Percentiles rank a stretch among this genome's conserved stretches.
Conservation (phyloP, 2,329 filamentous ascomycete species). For the Alternaria consortialis region DNA sequence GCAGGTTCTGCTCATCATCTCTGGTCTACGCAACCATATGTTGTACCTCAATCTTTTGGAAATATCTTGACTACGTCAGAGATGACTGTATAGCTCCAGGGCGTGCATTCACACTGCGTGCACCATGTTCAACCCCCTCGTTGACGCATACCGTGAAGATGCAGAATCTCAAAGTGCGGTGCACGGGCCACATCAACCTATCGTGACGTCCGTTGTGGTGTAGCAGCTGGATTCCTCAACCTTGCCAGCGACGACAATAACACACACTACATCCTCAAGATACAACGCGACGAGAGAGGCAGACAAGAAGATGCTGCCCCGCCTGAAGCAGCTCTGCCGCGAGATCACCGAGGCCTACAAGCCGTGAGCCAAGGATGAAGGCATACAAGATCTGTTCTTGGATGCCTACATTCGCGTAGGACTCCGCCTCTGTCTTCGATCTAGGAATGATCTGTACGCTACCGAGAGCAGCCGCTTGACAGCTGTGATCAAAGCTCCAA, state of each 20-base stretch:
- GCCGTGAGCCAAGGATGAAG: neutral
- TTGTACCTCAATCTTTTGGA: neutral
- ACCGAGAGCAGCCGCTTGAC: neutral
- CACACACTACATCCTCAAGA: neutral
- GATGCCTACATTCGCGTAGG: neutral
- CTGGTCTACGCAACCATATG: neutral
- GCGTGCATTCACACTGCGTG: neutral
- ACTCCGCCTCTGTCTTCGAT: neutral
- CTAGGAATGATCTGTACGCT: neutral
- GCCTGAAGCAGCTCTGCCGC: neutral
- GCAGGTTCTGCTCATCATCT: neutral
- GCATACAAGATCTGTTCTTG: neutral
- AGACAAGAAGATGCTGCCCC: neutral
- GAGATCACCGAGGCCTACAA: neutral
- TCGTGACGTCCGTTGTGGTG: constrained; percentile 13
- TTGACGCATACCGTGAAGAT: neutral
- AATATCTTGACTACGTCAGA: neutral
- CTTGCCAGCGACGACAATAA: neutral
- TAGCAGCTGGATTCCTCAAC: neutral
- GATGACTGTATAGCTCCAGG: neutral
- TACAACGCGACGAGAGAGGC: neutral
- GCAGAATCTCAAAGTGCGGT: neutral
- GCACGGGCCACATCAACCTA: constrained; percentile 15
- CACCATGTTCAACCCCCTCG: neutral
- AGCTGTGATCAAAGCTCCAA: neutral